These are phyloP conservation scores for Cynara cardunculus DNA, from an alignment of 129 eudicot species.

Conservation along the genomic window DNA sequence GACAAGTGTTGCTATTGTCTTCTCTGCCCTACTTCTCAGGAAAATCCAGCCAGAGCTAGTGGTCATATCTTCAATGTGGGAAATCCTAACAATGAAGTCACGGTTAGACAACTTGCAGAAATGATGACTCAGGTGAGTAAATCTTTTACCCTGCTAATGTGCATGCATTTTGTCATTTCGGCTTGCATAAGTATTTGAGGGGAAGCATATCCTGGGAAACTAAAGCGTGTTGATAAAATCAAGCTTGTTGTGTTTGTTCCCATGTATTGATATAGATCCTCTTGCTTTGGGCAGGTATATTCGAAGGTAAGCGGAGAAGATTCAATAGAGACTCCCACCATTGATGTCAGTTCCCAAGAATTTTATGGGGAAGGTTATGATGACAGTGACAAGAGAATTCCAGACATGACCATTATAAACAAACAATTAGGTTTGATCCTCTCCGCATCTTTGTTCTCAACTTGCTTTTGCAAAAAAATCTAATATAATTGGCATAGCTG, in stretches of 20 bases:
- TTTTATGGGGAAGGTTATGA: slow-evolving; percentile 97
- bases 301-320: slow-evolving; percentile 88
- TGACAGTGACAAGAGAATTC: slow-evolving; percentile 95
- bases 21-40: slow-evolving; percentile 37
- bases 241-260: neutral
- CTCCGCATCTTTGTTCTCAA: neutral
- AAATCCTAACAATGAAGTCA: slow-evolving; percentile 96
- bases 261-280: neutral
- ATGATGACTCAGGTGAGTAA: slow-evolving; percentile 86
- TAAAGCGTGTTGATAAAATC: neutral
- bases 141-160: neutral
- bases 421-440: slow-evolving; percentile 59
- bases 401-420: slow-evolving; percentile 96
- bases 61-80: slow-evolving; percentile 97
- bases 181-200: neutral
- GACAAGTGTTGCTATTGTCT: neutral
- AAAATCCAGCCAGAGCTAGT: slow-evolving; percentile 91
- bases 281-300: slow-evolving; percentile 52
- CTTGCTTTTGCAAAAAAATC: neutral
- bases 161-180: neutral
- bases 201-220: neutral
- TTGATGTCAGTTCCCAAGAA: slow-evolving; percentile 87
- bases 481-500: neutral
- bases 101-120: slow-evolving; percentile 98
- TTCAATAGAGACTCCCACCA: slow-evolving; percentile 63